phyloP scores from a whole-genome alignment of 2,329 filamentous ascomycete genomes.

The Chaetomium sp. region DNA sequence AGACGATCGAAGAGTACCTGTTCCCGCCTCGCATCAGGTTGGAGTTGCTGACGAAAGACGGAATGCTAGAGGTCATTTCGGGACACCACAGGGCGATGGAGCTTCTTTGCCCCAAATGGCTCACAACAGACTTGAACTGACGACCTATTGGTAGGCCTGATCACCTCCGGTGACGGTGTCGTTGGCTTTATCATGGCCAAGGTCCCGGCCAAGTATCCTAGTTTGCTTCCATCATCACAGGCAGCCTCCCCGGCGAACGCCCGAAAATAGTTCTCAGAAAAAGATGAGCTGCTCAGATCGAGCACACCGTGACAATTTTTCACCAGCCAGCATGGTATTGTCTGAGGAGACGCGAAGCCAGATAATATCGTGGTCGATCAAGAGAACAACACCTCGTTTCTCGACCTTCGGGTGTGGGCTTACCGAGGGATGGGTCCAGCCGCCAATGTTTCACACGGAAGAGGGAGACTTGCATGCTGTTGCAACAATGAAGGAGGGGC shows the following conservation, averaged over 20 bases:
- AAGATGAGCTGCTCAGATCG: neutral
- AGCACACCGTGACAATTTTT: neutral
- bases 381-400: neutral
- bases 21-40: neutral
- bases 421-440: neutral
- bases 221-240: no score
- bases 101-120: neutral
- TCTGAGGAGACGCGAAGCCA: neutral
- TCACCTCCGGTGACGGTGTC: neutral
- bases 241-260: neutral
- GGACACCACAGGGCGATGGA: neutral
- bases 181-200: neutral
- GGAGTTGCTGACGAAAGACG: neutral
- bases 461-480: neutral
- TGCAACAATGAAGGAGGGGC: neutral
- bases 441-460: neutral
- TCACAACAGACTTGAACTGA: neutral
- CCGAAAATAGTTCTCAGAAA: neutral
- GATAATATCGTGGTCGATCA: neutral
- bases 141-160: neutral
- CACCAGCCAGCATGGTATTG: neutral
- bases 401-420: neutral
- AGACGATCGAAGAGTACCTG: neutral
- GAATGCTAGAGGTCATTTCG: neutral
- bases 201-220: no score